Conservation (phyloP, 129 eudicot genomes). For the Solidago caesia region DNA sequence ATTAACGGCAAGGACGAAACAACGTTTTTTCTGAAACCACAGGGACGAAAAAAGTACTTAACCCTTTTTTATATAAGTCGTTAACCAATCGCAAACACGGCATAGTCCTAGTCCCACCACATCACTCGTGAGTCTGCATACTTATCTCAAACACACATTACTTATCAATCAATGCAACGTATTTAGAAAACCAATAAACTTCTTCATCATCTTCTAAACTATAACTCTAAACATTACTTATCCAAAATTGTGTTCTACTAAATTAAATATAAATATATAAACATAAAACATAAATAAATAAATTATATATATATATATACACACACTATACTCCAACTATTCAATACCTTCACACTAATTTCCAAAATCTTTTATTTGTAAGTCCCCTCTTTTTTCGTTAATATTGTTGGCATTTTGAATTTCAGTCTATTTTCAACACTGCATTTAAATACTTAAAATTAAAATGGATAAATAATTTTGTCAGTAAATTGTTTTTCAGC, state of each 20-base stretch:
- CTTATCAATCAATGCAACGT: conserved; percentile 1
- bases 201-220: conserved; percentile 8
- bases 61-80: too few relatives aligned
- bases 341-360: too few relatives aligned
- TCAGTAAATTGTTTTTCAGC: not conserved
- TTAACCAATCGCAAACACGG: too few relatives aligned
- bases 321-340: too few relatives aligned
- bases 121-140: conserved; percentile 34
- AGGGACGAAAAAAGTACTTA: too few relatives aligned
- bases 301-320: too few relatives aligned
- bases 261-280: too few relatives aligned
- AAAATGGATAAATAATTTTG: too few relatives aligned
- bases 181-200: conserved; percentile 13
- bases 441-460: not conserved
- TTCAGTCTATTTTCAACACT: not conserved
- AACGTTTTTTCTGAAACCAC: too few relatives aligned
- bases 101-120: not conserved
- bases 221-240: not conserved
- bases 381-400: not conserved
- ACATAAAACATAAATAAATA: too few relatives aligned
- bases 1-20: too few relatives aligned
- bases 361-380: too few relatives aligned
- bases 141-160: conserved; percentile 23
- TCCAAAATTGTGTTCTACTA: conserved; percentile 1
- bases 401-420: not conserved